Evolutionary conservation across 2,329 filamentous ascomycete species (phyloP).

Genomic region (Claviceps digitariae): DNA sequence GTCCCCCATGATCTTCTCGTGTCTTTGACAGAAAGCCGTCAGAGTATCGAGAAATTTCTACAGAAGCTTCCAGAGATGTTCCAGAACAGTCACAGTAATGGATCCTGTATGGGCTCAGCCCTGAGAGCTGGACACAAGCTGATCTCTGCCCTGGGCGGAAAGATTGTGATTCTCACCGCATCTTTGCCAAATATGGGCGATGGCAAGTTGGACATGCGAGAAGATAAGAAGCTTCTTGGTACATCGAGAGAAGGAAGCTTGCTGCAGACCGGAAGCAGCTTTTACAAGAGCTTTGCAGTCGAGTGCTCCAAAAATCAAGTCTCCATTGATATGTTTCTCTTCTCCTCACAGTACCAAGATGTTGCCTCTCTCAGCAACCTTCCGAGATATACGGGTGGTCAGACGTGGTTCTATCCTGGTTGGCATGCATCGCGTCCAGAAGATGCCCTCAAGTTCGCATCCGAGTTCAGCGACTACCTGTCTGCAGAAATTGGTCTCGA

Average conservation of each 20-base stretch:
- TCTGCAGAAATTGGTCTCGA: conserved; percentile 93
- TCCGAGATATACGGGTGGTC: conserved; percentile 88
- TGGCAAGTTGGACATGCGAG: conserved; percentile 82
- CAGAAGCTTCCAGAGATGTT: conserved; percentile 92
- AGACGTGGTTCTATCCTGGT: conserved; percentile 96
- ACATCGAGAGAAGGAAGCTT: conserved; percentile 83
- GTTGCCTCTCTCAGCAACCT: conserved; percentile 93
- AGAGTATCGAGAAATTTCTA: conserved; percentile 85
- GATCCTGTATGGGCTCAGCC: conserved; percentile 90
- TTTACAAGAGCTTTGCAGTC: conserved; percentile 98
- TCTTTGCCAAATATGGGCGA: conserved; percentile 81
- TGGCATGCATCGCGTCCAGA: conserved; percentile 92
- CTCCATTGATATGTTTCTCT: conserved; percentile 96
- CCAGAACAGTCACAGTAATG: conserved; percentile 77
- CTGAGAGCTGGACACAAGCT: conserved; percentile 89
- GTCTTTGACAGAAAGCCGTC: conserved; percentile 73
- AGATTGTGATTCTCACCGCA: conserved; percentile 82
- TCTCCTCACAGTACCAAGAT: conserved; percentile 92
- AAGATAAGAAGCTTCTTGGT: conserved; percentile 90
- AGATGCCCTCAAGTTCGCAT: conserved; percentile 94
- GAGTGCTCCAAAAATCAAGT: conserved; percentile 99
- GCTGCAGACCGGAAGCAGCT: conserved; percentile 84
- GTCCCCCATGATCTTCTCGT: conserved; percentile 87
- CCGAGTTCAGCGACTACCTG: conserved; percentile 93
- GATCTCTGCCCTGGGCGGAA: conserved; percentile 86